Base-by-base conservation (phyloP, 495 filamentous ascomycete genomes). In the Penicillium arizonense region DNA sequence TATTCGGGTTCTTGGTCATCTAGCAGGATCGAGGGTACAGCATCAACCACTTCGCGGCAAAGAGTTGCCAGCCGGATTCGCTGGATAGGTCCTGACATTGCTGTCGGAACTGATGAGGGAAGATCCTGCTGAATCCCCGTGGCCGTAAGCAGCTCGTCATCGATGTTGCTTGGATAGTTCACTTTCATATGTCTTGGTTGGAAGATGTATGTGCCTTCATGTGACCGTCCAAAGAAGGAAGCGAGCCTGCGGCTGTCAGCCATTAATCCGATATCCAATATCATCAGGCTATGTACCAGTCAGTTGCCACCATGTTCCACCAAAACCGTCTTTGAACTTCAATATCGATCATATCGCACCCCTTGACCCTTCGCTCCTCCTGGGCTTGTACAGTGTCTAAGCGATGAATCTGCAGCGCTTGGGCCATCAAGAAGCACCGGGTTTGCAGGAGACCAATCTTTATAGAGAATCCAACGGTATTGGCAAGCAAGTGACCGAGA, bases 101-200 rank as follows among this genome's bases (percentile, higher is more conserved):
- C 49, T 3, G 67, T 68, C 2, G 64, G 58, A 4, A 55, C 41
- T 1, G 56, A 55, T 5, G 57, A 20, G 0, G 67, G 61, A 20
- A 50, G 41, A 2, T 39, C 32, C 12, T 52, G 40, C 5, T 58
- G 50, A 26, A 54, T 30, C 1, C 47, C 55, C 2, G 36, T 42
- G 3, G 47, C 12, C 1, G 62, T 53, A 21, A 70, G 55, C 18
- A 45, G 39, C 33, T 68, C 62, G 41, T 70, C 64, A 24, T 70
- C 64, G 28, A 55, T 57, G 36, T 70, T 68, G 44, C 48, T 61
- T 3, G 65, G 63, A 14, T 58, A 49, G 16, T 67, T 60, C 1
- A 68, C 63, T 11, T 61, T 63, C 68, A 71, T 68, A 14, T 71
- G 63, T n/a, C 58, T 61, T 5, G 63, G 56, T 6, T 71, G 65